Evolutionary conservation across 345 rosid genomes (phyloP), one percentile per base, ranked within the genome.

Genomic region (Corchorus olitorius): DNA sequence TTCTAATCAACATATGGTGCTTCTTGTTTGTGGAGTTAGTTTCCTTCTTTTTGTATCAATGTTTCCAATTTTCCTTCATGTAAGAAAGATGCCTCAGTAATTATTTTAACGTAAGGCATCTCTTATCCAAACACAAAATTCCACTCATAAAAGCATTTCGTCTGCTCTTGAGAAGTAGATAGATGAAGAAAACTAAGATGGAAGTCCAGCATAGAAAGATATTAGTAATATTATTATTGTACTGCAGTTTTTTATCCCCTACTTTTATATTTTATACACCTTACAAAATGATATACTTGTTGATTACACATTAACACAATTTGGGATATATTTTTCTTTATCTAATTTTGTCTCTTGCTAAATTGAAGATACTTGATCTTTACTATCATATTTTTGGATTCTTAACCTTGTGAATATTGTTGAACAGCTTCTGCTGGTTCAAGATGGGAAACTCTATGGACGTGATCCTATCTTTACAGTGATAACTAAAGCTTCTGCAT

Each of bases 371-470:
- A 63, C 22, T 55, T 74, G 50, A 1, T 19, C 55, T 11, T 71
- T 34, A 11, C n/a, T 46, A 39, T 69, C 55, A 48, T 64, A 62
- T 75, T 68, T 67, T 48, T 73, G 61, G 69, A 65, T 48, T 60
- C 59, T 70, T 33, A 71, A 65, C 37, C 67, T 61, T 77, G 61
- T 15, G 74, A 62, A 61, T 78, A 43, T 79, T 73, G 70, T 81
- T 70, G 45, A 61, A 78, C 92, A 97, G 99, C 89, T 85, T 80
- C 89, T 97, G 77, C 88, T 94, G 86, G 89, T 97, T 85, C 98
- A 97, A 90, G 99, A 93, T 83, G 94, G 98, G 82, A 94, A 91
- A 76, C 97, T 97, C 43, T 97, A 88, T 77, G 99, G 99, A 41
- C 89, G 93, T 73, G 92, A 91, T 84, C 84, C 97, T 58, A 81